Conservation (phyloP, 2,329 filamentous ascomycete genomes). For the Ophiostoma ips region DNA sequence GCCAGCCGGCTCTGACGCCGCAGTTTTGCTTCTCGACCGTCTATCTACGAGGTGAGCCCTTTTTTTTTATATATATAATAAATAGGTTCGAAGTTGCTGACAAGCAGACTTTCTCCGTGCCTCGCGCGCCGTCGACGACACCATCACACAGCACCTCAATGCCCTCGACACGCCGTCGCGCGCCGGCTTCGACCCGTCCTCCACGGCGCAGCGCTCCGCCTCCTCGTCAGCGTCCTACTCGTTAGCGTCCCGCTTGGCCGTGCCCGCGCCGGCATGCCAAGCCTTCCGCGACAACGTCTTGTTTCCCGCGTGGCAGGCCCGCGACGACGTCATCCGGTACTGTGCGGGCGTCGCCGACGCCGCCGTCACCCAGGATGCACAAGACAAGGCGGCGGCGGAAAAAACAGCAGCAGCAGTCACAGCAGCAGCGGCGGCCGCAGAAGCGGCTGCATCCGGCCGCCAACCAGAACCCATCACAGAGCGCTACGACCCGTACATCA, state of each 20-base stretch:
- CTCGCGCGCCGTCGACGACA: conserved; percentile 83
- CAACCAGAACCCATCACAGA: conserved; percentile 56
- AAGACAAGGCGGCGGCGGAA: not conserved
- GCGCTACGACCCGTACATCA: conserved; percentile 81
- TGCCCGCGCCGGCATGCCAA: conserved; percentile 50
- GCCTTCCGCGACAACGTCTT: conserved; percentile 64
- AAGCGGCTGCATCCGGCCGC: not conserved
- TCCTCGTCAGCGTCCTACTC: conserved; percentile 38
- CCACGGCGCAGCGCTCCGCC: conserved; percentile 51
- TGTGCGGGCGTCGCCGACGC: conserved; percentile 62
- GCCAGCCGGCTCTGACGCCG: conserved; percentile 43
- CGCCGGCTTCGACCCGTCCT: conserved; percentile 62
- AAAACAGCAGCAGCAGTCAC: not conserved
- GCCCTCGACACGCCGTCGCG: conserved; percentile 65
- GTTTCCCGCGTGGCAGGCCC: conserved; percentile 76
- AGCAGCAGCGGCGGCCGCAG: not conserved
- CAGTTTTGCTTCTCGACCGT: conserved; percentile 67
- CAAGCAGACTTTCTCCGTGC: conserved; percentile 72
- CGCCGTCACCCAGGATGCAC: conserved; percentile 48
- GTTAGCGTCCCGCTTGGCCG: conserved; percentile 33
- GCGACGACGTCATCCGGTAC: conserved; percentile 75
- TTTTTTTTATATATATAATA: not conserved
- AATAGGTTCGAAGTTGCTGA: not conserved
- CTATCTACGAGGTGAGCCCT: conserved; percentile 53
- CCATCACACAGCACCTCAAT: conserved; percentile 86